phyloP scores from a whole-genome alignment of 495 filamentous ascomycete species.

The Hapsidospora chrysogenum region DNA sequence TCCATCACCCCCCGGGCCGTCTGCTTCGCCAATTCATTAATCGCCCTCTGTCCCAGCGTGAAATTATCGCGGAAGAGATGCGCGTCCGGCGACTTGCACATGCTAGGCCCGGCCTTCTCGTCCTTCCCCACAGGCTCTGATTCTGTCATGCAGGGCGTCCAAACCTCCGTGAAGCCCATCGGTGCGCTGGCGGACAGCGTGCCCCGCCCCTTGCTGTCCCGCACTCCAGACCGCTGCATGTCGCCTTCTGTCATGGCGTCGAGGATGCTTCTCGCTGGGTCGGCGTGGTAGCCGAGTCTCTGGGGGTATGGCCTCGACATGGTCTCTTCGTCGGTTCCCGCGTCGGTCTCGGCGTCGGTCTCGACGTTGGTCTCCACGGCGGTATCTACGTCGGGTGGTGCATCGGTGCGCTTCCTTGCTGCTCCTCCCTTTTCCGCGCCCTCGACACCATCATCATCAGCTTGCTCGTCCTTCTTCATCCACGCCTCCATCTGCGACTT shows the following conservation, averaged over 20 bases:
- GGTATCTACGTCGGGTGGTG: slow-evolving; percentile 2
- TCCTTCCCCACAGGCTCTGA: neutral
- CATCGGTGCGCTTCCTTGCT: no score
- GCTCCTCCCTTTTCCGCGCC: slow-evolving; percentile 7
- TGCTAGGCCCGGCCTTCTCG: neutral
- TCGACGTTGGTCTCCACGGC: neutral
- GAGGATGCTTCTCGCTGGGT: slow-evolving; percentile 11
- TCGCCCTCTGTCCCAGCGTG: slow-evolving; percentile 11
- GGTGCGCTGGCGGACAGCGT: slow-evolving; percentile 1
- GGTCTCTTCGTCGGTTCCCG: neutral
- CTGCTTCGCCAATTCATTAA: slow-evolving; percentile 13
- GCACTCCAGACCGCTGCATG: slow-evolving; percentile 11
- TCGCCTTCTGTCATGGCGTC: slow-evolving; percentile 17
- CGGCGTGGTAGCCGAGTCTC: slow-evolving; percentile 13
- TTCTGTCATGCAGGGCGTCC: slow-evolving; percentile 11
- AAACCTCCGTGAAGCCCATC: slow-evolving; percentile 13
- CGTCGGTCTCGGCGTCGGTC: neutral
- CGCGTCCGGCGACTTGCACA: slow-evolving; percentile 12
- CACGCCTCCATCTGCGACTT: slow-evolving; percentile 11
- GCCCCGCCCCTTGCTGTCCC: slow-evolving; percentile 14
- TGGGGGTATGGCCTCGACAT: slow-evolving; percentile 4
- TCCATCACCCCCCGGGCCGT: slow-evolving; percentile 10
- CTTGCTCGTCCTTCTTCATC: slow-evolving; percentile 8
- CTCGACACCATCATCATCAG: slow-evolving; percentile 4
- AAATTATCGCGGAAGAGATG: slow-evolving; percentile 20